A percentile compares a stretch with the other conserved stretches of the same genome.
Conservation (phyloP, 176 grass and related monocot species). For the Musa schizocarpa region DNA sequence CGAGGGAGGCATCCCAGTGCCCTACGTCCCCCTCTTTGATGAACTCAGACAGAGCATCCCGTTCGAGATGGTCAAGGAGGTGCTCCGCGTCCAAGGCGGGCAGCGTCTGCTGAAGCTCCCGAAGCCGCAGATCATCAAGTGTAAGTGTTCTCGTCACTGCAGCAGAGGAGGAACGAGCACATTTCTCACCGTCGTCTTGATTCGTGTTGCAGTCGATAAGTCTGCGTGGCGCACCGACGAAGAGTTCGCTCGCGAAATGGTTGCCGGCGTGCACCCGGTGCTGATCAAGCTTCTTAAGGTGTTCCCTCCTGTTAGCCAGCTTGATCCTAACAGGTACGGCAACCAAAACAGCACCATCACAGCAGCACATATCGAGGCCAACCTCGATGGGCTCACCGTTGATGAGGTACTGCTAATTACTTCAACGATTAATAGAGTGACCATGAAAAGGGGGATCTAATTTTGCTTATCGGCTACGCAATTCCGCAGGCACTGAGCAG, state of each 20-base stretch:
- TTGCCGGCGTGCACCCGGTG: constrained; percentile 73
- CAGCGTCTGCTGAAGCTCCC: constrained; percentile 42
- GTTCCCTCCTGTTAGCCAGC: constrained; percentile 61
- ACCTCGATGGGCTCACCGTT: constrained; percentile 42
- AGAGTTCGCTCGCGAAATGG: constrained; percentile 77
- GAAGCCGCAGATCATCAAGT: constrained; percentile 38
- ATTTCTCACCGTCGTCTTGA: not conserved
- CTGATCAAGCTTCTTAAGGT: constrained; percentile 55
- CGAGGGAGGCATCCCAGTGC: constrained; percentile 39
- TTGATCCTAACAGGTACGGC: constrained; percentile 60
- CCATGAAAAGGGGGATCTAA: not conserved
- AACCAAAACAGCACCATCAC: constrained; percentile 74
- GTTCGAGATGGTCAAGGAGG: constrained; percentile 48
- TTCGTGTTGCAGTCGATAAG: constrained; percentile 23
- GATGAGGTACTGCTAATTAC: constrained; percentile 22
- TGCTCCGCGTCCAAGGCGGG: constrained; percentile 36
- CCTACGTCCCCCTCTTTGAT: constrained; percentile 31
- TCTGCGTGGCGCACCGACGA: constrained; percentile 67
- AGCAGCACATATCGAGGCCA: constrained; percentile 43
- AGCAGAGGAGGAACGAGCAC: not conserved
- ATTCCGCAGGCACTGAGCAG: constrained; percentile 34
- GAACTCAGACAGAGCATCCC: constrained; percentile 40
- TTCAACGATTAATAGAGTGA: not conserved
- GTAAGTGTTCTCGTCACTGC: constrained; percentile 2
- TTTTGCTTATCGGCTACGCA: no score